Evolutionary conservation across 441 rosid species (phyloP).

Genomic region (Viola pubescens): DNA sequence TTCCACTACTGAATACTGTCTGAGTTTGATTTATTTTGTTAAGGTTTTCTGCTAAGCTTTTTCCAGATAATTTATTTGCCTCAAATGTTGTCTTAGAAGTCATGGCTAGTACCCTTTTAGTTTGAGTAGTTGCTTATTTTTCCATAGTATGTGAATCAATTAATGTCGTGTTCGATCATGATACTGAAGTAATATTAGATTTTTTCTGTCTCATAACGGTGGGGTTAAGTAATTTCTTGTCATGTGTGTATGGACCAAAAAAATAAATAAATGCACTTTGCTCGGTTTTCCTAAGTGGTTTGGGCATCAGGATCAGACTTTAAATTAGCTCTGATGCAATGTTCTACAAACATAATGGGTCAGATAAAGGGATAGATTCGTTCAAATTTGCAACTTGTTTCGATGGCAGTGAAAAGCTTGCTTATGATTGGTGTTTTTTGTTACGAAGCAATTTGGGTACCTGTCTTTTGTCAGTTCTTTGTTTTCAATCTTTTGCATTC

Average conservation of each 20-base stretch:
- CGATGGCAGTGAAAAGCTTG: background rate
- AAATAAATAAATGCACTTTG: background rate
- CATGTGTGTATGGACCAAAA: background rate
- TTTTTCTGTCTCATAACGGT: background rate
- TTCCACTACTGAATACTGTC: background rate
- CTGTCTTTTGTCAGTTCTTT: background rate
- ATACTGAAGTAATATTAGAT: background rate
- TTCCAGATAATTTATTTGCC: too few species aligned
- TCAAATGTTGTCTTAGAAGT: too few species aligned
- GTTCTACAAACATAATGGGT: slow-evolving; percentile 4
- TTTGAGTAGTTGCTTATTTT: background rate
- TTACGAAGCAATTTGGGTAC: background rate
- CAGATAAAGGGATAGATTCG: background rate
- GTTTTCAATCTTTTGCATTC: background rate
- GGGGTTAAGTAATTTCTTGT: background rate
- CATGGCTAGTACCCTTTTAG: too few species aligned
- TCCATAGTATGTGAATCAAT: background rate
- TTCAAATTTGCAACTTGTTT: slow-evolving; percentile 1
- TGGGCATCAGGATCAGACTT: slow-evolving; percentile 5
- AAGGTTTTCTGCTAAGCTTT: background rate
- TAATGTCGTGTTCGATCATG: background rate
- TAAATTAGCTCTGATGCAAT: background rate
- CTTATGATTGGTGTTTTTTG: background rate
- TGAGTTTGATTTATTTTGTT: background rate
- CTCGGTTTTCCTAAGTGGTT: slow-evolving; percentile 9